Base-by-base conservation (phyloP, 2,329 filamentous ascomycete genomes). In the Hypocrella siamensis region DNA sequence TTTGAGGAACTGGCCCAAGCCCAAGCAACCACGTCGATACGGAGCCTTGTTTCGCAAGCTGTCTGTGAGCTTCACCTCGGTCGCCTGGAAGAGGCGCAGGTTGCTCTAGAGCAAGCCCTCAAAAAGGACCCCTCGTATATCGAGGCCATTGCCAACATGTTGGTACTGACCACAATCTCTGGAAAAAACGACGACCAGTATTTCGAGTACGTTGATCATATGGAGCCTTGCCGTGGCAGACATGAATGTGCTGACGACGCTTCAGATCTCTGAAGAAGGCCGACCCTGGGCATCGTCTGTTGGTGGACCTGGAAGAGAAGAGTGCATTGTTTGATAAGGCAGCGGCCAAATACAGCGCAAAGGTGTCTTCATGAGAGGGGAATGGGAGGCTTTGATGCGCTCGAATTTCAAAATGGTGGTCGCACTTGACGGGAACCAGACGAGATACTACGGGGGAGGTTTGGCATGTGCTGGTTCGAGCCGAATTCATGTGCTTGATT, bases 1-100 rank as follows among this genome's bases (percentile, higher is more conserved):
- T 96, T 84, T 48, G 88, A 96, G 58, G 90, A 98, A 57, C 72
- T 96, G 30, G 88, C 90, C 4, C 83, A 93, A 50, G 78, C 82
- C 18, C 79, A 85, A 3, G 75, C 81, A 19, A 85, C 82, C 14
- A 76, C 83, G 30, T 82, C 82, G 12, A 67, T 77, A 32, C 67
- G 76, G 42, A 79, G 74, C 14, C 70, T 94, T 34, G 74, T 93
- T 38, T 78, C 83, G 15, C 90, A 96, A 60, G 88, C 86, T 17
- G 75, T 96, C 17, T 79, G 83, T 17, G 88, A 98, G 56, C 61
- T 96, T 32, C 90, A 96, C 50, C 74, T 96, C 18, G 86, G 85
- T 31, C 74, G 90, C 30, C 60, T 81, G 26, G 84, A 90, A 39
- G 90, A 96, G 63, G 84, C 88, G 1, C 82, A 94, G 57, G 72